Conservation (phyloP, 2,329 filamentous ascomycete species). For the Claviceps monticola region DNA sequence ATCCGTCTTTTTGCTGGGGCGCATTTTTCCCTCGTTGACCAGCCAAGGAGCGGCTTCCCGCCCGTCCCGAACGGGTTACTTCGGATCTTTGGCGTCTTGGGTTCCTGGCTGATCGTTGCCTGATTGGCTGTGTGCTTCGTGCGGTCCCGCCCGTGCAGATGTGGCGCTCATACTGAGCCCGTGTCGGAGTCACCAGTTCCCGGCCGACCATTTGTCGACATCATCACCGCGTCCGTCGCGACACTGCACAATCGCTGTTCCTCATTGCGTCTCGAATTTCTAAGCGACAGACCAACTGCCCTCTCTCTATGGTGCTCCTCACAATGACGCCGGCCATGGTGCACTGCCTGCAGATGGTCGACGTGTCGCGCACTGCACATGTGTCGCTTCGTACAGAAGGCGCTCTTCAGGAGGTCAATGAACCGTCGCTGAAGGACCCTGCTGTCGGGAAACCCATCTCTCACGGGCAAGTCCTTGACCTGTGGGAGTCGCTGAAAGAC, state of each 20-base stretch:
- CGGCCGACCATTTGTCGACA: too few species aligned
- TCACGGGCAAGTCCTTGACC: conserved; percentile 51
- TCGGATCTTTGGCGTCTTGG: not conserved
- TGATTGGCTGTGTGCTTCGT: not conserved
- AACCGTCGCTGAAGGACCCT: conserved; percentile 36
- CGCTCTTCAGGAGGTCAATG: conserved; percentile 14
- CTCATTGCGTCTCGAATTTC: too few species aligned
- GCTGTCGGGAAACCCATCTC: conserved; percentile 54
- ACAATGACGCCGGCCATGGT: conserved; percentile 60
- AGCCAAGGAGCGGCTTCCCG: too few species aligned
- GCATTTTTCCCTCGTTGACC: not conserved
- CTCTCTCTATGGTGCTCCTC: conserved; percentile 52
- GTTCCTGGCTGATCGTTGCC: not conserved
- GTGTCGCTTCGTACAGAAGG: not conserved
- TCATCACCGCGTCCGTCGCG: too few species aligned
- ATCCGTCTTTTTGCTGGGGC: not conserved
- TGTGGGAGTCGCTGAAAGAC: conserved; percentile 38
- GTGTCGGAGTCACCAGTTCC: too few species aligned
- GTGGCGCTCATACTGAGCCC: not conserved
- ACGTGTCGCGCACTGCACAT: not conserved
- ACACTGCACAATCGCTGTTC: too few species aligned
- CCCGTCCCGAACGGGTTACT: not conserved
- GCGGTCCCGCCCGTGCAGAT: not conserved
- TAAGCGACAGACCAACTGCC: too few species aligned
- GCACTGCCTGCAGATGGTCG: conserved; percentile 38